Evolutionary conservation across 495 filamentous ascomycete genomes (phyloP), one percentile per base, ranked within the genome.

Genomic region (Emericellopsis terricola): DNA sequence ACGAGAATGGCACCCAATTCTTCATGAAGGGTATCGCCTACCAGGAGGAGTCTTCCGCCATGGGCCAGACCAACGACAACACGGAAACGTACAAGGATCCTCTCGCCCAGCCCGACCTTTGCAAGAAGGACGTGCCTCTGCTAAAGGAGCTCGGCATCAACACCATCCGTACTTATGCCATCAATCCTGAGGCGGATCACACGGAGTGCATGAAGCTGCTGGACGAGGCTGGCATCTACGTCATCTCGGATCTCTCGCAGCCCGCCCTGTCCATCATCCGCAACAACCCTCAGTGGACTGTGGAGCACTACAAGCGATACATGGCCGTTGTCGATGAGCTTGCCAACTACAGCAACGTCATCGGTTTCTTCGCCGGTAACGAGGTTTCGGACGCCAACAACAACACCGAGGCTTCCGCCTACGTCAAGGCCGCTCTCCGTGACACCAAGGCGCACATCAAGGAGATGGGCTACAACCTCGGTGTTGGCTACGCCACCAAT

Each of bases 341-440:
- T 36, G 57, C 65, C 29, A 59, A 75, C 40, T 94, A 92, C 57
- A 71, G 62, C 53, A 97, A 97, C 54, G 71, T 76, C 28, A 68
- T 97, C 33, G 89, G 89, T 40, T 97, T 94, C 71, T 94, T 96
- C 53, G 81, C 86, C 17, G 89, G 89, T 33, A 96, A 97, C 52
- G 89, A 97, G 55, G 86, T 96, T 37, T 80, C 82, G 44, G 94
- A 96, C 63, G 67, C 70, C 38, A 55, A 64, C 26, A 75, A 65
- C 49, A 94, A 86, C 55, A 94, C 87, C 17, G 62, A 62, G 41
- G 84, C 86, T 23, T 83, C 77, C 33, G 82, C 87, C 32, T 96
- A 78, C 47, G 87, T 94, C 49, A 96, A 96, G 68, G 89, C 89
- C 38, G 86, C 89, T 23, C 82, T 93, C 19, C 84, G 86, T 43